Percentiles rank a stretch among this genome's conserved stretches.
Conservation (phyloP, 352 stramenopile genomes). For the Aphanomyces stellatus region DNA sequence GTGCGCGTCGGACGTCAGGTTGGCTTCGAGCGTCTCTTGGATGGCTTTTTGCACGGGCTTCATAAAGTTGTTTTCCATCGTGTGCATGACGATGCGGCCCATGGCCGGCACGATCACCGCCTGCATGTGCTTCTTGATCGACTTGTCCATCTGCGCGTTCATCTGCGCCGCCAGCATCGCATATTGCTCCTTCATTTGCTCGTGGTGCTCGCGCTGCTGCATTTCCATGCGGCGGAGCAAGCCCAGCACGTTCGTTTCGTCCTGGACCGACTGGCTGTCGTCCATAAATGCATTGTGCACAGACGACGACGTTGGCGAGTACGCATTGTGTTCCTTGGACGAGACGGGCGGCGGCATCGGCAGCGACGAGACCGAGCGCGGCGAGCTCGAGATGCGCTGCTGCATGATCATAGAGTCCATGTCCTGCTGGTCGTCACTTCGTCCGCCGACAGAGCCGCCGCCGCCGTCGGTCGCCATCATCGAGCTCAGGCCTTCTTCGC, state of each 20-base stretch:
- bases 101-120: conserved; percentile 73
- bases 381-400: background rate
- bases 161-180: conserved; percentile 48
- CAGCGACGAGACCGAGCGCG: conserved; percentile 23
- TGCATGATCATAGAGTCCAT: conserved; percentile 25
- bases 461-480: conserved; percentile 17
- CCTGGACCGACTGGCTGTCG: conserved; percentile 57
- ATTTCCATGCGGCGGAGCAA: conserved; percentile 68
- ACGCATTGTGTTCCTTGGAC: conserved; percentile 33
- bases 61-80: conserved; percentile 86
- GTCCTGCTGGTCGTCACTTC: conserved; percentile 31
- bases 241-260: conserved; percentile 43
- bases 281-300: conserved; percentile 62
- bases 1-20: conserved; percentile 34
- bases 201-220: conserved; percentile 52
- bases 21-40: conserved; percentile 35
- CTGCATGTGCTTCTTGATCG: conserved; percentile 77
- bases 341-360: conserved; percentile 33
- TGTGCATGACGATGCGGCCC: conserved; percentile 78
- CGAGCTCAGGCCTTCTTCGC: conserved; percentile 14
- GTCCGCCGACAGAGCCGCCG: conserved; percentile 4
- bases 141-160: conserved; percentile 67
- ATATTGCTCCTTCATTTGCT: conserved; percentile 63
- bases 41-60: conserved; percentile 75
- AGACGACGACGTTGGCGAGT: conserved; percentile 71